Evolutionary conservation across 2,329 filamentous ascomycete genomes (phyloP).

Genomic region (Sporothrix schenckii): DNA sequence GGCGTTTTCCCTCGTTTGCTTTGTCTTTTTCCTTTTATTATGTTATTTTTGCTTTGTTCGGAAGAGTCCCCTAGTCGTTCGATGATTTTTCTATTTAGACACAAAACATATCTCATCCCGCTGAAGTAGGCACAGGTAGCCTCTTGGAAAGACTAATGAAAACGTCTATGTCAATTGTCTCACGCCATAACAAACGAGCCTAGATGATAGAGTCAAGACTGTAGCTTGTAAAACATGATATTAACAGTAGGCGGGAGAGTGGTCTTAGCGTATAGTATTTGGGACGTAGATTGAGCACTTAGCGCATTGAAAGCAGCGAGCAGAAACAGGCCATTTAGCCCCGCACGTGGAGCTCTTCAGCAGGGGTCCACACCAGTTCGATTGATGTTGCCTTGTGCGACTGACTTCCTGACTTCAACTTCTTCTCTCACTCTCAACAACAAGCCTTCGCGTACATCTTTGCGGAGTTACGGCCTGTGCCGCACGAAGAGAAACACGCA

Average conservation of each 20-base stretch:
- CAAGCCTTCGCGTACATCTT: background rate
- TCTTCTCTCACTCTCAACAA: background rate
- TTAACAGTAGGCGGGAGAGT: background rate
- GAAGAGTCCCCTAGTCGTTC: conserved; percentile 3
- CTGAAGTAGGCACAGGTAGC: background rate
- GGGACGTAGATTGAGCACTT: no score
- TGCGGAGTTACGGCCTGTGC: background rate
- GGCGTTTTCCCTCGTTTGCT: background rate
- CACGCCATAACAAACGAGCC: no score
- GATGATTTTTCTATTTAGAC: background rate
- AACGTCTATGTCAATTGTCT: background rate
- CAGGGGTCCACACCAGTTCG: conserved; percentile 16
- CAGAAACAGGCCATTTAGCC: background rate
- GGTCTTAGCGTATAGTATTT: background rate
- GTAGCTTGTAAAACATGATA: no score
- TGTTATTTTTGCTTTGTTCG: background rate
- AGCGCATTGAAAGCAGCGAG: background rate
- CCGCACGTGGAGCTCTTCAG: conserved; percentile 1
- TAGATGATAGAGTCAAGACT: no score
- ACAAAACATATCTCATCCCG: background rate
- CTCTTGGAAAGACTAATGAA: background rate
- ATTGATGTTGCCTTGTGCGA: background rate
- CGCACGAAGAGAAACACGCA: background rate
- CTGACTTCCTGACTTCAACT: background rate
- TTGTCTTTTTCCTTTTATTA: background rate